phyloP scores from a whole-genome alignment of 768 basidiomycete species.

The Amyloporia xantha region DNA sequence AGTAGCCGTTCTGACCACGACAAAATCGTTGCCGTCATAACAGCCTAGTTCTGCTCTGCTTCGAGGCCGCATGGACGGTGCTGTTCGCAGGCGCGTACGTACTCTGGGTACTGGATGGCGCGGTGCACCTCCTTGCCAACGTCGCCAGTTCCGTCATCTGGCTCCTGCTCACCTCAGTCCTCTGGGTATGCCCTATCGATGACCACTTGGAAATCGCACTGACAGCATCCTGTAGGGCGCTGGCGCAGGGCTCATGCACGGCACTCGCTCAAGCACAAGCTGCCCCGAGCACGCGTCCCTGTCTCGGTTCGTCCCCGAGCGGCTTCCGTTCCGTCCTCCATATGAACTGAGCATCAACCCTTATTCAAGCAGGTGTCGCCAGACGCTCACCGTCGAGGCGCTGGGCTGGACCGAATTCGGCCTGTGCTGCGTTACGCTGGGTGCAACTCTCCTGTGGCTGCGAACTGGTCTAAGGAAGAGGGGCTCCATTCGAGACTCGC shows the following conservation, averaged over 20 bases:
- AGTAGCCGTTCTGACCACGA: neutral
- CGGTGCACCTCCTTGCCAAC: conserved; percentile 63
- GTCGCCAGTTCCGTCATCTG: conserved; percentile 73
- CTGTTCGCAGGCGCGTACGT: conserved; percentile 65
- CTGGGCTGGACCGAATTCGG: conserved; percentile 73
- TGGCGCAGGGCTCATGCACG: conserved; percentile 61
- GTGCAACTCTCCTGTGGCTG: conserved; percentile 50
- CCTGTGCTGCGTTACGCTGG: conserved; percentile 48
- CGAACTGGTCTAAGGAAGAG: conserved; percentile 28
- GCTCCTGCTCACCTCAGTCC: conserved; percentile 52
- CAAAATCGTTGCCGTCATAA: neutral
- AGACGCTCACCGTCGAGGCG: conserved; percentile 66
- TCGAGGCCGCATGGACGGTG: conserved; percentile 51
- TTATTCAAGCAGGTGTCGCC: conserved; percentile 51
- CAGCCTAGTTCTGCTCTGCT: conserved; percentile 28
- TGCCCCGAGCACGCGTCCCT: conserved; percentile 48
- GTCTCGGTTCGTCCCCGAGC: conserved; percentile 37
- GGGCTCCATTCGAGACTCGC: conserved; percentile 36
- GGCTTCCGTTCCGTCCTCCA: conserved; percentile 3
- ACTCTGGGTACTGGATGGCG: conserved; percentile 63
- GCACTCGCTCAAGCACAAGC: conserved; percentile 51
- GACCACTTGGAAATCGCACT: no score
- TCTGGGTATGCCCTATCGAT: conserved; percentile 53
- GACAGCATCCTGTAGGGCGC: conserved; percentile 41
- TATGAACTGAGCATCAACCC: conserved; percentile 6